Conservation (phyloP, 495 filamentous ascomycete genomes). For the Lasiosphaeria ovina region DNA sequence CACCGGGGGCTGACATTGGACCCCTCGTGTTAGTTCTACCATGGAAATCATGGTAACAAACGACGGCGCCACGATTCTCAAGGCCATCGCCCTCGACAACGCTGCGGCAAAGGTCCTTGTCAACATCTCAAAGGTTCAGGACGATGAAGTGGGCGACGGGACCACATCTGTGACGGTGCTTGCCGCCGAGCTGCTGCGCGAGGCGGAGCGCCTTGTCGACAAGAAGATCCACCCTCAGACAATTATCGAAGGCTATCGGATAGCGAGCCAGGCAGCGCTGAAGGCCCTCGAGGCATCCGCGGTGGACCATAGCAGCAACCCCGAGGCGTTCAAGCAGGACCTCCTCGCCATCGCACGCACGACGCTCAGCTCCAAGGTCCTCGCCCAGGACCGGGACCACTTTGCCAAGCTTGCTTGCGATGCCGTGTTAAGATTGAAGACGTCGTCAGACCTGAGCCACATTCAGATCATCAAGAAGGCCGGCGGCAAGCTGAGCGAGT, state of each 20-base stretch:
- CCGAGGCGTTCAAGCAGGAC: slow-evolving; percentile 82
- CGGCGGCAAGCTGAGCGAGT: slow-evolving; percentile 93
- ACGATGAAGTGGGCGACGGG: slow-evolving; percentile 96
- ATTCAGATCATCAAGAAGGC: slow-evolving; percentile 99
- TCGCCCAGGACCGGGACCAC: slow-evolving; percentile 89
- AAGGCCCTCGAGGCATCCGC: slow-evolving; percentile 78
- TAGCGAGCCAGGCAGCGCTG: slow-evolving; percentile 87
- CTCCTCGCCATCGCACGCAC: slow-evolving; percentile 87
- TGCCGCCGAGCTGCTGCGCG: slow-evolving; percentile 89
- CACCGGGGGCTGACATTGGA: slow-evolving; percentile 17
- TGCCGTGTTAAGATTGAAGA: slow-evolving; percentile 85
- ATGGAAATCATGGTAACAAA: slow-evolving; percentile 98
- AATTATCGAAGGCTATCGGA: slow-evolving; percentile 97
- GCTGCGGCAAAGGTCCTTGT: slow-evolving; percentile 96
- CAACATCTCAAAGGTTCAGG: slow-evolving; percentile 99
- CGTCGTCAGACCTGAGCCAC: slow-evolving; percentile 91
- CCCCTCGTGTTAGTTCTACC: slow-evolving; percentile 64
- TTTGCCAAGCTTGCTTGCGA: slow-evolving; percentile 91
- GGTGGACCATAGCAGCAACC: slow-evolving; percentile 82
- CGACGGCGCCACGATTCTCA: slow-evolving; percentile 96
- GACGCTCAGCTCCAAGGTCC: slow-evolving; percentile 96
- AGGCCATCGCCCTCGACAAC: slow-evolving; percentile 98
- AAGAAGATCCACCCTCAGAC: slow-evolving; percentile 99
- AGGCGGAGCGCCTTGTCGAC: slow-evolving; percentile 94
- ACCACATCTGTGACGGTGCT: slow-evolving; percentile 84